Evolutionary conservation across 495 filamentous ascomycete species (phyloP).

Genomic region (Penicillium samsonianum): DNA sequence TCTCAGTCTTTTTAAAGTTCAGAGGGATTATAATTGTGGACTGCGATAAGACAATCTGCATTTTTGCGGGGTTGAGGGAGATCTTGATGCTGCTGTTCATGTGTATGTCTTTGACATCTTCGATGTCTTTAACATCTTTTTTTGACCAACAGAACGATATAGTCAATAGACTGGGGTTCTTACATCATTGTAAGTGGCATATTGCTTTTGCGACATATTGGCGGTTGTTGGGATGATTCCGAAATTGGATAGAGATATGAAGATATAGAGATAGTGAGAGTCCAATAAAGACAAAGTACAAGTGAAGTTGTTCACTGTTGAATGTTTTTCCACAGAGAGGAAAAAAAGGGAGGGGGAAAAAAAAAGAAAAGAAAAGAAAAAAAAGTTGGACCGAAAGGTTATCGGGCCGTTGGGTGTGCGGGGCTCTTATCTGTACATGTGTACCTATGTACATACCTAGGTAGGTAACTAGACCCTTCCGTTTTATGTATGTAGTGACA

Average conservation of each 20-base stretch:
- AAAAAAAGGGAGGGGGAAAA: background rate
- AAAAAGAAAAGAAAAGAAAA: background rate
- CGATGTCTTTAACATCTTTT: background rate
- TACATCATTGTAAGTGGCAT: slow-evolving; percentile 96
- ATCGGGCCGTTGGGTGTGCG: slow-evolving; percentile 7
- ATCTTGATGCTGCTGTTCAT: background rate
- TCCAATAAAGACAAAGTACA: background rate
- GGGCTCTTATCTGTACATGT: slow-evolving; percentile 3
- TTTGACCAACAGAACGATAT: background rate
- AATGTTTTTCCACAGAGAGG: background rate
- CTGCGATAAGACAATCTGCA: slow-evolving; percentile 9
- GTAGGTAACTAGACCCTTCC: too few relatives aligned
- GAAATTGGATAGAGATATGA: background rate
- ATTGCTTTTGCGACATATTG: slow-evolving; percentile 74
- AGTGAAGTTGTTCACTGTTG: background rate
- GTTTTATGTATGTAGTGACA: background rate
- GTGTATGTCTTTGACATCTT: background rate
- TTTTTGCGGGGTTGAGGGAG: slow-evolving; percentile 4
- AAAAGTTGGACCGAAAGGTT: background rate
- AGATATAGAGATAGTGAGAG: slow-evolving; percentile 9
- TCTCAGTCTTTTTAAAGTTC: background rate
- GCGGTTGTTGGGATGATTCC: slow-evolving; percentile 9
- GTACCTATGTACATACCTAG: too few relatives aligned
- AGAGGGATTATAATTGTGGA: background rate
- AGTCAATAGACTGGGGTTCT: slow-evolving; percentile 23